Evolutionary conservation across 176 grass and related monocot species (phyloP).

Genomic region (Lolium rigidum): DNA sequence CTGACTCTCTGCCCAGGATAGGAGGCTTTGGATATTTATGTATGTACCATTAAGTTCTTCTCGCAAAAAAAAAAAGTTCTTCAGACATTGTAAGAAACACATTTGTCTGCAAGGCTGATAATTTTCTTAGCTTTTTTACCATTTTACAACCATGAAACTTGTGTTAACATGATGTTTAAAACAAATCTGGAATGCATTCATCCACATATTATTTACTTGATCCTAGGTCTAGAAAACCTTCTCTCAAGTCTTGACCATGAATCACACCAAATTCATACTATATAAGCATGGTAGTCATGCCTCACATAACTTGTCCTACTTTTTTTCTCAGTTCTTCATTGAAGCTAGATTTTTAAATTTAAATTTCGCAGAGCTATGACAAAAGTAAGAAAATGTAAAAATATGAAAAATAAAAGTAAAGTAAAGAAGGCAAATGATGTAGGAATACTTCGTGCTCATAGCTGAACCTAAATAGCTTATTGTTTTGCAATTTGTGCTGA

Average conservation of each 20-base stretch:
- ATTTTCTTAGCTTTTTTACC: no score
- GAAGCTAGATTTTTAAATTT: neutral
- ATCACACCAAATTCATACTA: no score
- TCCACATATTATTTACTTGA: no score
- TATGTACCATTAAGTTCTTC: constrained; percentile 25
- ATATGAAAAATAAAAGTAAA: neutral
- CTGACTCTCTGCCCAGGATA: constrained; percentile 38
- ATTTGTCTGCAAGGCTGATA: constrained; percentile 24
- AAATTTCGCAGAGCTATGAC: neutral
- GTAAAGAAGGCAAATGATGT: neutral
- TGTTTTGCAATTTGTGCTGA: neutral
- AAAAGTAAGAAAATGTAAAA: neutral
- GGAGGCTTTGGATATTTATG: constrained; percentile 43
- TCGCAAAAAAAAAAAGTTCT: no score
- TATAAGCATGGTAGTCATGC: no score
- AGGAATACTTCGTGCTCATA: neutral
- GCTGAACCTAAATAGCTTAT: neutral
- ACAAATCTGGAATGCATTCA: no score
- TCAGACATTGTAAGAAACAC: constrained; percentile 32
- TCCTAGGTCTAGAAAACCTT: no score
- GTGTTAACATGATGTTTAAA: no score
- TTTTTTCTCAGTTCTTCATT: neutral
- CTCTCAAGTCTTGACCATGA: no score
- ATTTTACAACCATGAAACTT: no score
- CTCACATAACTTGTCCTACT: neutral